Percentiles rank a stretch among this genome's conserved stretches.
phyloP scores from a whole-genome alignment of 1,284 basidiomycete species.

The Phylloboletellus chloephorus region DNA sequence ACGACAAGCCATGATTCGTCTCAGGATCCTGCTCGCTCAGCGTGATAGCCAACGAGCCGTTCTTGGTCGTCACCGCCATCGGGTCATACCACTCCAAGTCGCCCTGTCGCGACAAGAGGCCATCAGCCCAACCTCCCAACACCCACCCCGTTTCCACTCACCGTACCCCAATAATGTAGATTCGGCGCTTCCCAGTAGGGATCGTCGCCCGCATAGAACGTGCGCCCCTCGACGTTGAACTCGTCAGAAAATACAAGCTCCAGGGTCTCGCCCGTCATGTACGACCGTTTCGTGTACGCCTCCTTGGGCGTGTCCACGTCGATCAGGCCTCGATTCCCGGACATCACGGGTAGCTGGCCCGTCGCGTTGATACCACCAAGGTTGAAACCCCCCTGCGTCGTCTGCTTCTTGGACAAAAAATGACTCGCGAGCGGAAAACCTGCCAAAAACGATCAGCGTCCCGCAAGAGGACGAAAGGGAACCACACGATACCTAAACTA shows the following conservation, averaged over 20 bases:
- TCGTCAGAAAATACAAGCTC: conserved; percentile 66
- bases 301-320: conserved; percentile 70
- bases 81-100: conserved; percentile 63
- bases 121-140: conserved; percentile 6
- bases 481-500: conserved; percentile 20
- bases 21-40: conserved; percentile 34
- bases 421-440: conserved; percentile 35
- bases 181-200: conserved; percentile 68
- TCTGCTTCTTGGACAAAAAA: conserved; percentile 35
- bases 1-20: conserved; percentile 53
- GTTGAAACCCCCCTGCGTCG: conserved; percentile 42
- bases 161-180: conserved; percentile 66
- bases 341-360: conserved; percentile 59
- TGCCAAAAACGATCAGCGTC: conserved; percentile 9
- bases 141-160: conserved; percentile 6
- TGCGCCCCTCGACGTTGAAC: conserved; percentile 57
- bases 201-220: conserved; percentile 50
- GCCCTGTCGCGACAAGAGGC: conserved; percentile 17
- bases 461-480: not conserved
- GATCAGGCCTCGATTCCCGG: conserved; percentile 65
- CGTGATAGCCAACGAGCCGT: conserved; percentile 61
- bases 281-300: conserved; percentile 57
- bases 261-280: conserved; percentile 42
- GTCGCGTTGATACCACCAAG: conserved; percentile 49
- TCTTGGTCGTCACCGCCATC: conserved; percentile 54